Evolutionary conservation across 768 basidiomycete species (phyloP), one percentile per base, ranked within the genome.

Genomic region (Artomyces pyxidatus): DNA sequence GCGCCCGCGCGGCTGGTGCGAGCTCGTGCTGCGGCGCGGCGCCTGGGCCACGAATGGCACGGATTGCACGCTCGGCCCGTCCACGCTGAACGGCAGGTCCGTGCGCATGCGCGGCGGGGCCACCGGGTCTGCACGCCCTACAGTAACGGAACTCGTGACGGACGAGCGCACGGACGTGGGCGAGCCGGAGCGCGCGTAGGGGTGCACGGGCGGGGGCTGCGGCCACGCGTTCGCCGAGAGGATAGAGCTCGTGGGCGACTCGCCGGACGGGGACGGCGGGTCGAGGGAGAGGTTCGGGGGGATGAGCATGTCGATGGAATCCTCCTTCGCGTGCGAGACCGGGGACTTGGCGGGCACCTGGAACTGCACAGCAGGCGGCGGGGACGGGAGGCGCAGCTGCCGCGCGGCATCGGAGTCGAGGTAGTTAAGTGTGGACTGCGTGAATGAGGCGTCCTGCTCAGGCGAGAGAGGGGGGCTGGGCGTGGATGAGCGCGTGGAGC

Each of bases 151-250:
- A 38, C 35, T 12, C 28, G 17, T 7, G 23, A 10, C 19, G n/a
- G 41, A n/a, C 26, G 3, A 19, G 11, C n/a, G 4, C 42, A 29
- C 37, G 23, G 14, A 45, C 42, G 23, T 27, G 26, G 14, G 45
- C n/a, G 16, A 27, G 14, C n/a, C 42, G 11, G 27, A 7, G 6
- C 32, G 25, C 19, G 37, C 35, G 17, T 42, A 48, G 23, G 40
- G 47, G 29, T 38, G 23, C 6, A 16, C 29, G 6, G 21, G 25
- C 5, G 55, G 50, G 6, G 38, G 50, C 45, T 26, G 28, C 2
- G 50, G 53, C 53, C 53, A 55, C 6, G 39, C 30, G 27, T 47
- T 46, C 7, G 23, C 19, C 6, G 53, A 49, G 27, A 57, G 48
- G 5, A 44, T 40, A 35, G 44, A 29, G 16, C 41, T 25, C 14